A percentile compares a stretch with the other conserved stretches of the same genome.
Evolutionary conservation across 2,329 filamentous ascomycete species (phyloP).

Genomic region (Elsinoe fawcettii): DNA sequence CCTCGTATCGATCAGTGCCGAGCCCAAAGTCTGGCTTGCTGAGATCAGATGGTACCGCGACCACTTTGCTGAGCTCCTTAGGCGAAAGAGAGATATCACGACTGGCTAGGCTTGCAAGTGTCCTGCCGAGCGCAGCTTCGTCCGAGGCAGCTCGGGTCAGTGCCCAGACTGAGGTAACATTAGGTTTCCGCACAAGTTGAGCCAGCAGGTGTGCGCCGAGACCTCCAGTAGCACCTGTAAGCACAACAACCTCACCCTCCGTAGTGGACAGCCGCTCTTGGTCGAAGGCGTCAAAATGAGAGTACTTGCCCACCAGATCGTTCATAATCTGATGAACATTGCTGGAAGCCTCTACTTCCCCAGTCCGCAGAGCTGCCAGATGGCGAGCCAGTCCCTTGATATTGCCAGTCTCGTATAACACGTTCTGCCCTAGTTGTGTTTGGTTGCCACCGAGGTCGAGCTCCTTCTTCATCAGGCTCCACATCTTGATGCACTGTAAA

Average conservation of each 20-base stretch:
- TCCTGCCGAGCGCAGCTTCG: slow-evolving; percentile 29
- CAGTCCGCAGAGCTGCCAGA: slow-evolving; percentile 38
- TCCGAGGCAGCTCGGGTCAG: slow-evolving; percentile 42
- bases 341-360: slow-evolving; percentile 27
- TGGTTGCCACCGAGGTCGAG: slow-evolving; percentile 42
- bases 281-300: slow-evolving; percentile 29
- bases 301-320: slow-evolving; percentile 40
- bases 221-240: slow-evolving; percentile 60
- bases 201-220: slow-evolving; percentile 53
- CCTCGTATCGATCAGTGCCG: slow-evolving; percentile 21
- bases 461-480: slow-evolving; percentile 44
- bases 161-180: slow-evolving; percentile 41
- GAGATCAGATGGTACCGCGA: slow-evolving; percentile 36
- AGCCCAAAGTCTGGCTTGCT: slow-evolving; percentile 37
- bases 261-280: slow-evolving; percentile 15
- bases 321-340: slow-evolving; percentile 32
- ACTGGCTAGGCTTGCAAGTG: slow-evolving; percentile 29
- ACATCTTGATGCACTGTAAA: slow-evolving; percentile 50
- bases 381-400: slow-evolving; percentile 40
- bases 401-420: slow-evolving; percentile 52
- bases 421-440: slow-evolving; percentile 42
- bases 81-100: slow-evolving; percentile 32
- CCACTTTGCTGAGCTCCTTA: slow-evolving; percentile 28
- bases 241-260: slow-evolving; percentile 28
- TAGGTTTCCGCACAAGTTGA: slow-evolving; percentile 26